Evolutionary conservation across 352 stramenopile species (phyloP), one percentile per base, ranked within the genome.

Genomic region (Phytophthora podocarpi): DNA sequence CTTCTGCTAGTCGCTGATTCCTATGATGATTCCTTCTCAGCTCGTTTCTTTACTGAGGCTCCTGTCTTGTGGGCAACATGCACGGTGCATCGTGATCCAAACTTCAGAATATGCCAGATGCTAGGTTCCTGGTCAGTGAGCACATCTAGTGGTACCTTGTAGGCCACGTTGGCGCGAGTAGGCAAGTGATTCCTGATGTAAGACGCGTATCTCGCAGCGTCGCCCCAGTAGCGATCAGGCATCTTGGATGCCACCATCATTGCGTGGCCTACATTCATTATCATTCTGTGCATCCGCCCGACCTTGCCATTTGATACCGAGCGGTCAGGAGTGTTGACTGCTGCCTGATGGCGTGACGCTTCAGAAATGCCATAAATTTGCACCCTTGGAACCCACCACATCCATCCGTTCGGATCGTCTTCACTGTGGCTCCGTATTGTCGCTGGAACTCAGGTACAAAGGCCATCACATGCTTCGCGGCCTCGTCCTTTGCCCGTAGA

Each of bases 401-500:
- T 32, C 35, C 36, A 26, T 58, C 36, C 4, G 9, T 27, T 7
- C 36, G 40, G 5, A 42, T 48, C 2, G 32, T 18, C 8, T 54
- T 43, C 20, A 43, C 31, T 1, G 6, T 13, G 0, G 27, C 21
- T 16, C 10, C 47, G 20, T n/a, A 39, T 18, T 49, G 49, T 7
- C 23, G 16, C 27, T 58, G 10, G 13, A 58, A 47, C 13, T 58
- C 36, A 3, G 32, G 11, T 12, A 57, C 9, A 20, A 59, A 50
- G 0, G 21, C 15, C 11, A 37, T 28, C 5, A 59, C 10, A 3
- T 37, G 30, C 7, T 28, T 24, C 3, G 7, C 9, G 6, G 54
- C 57, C 34, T 54, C 58, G 28, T 43, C 16, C n/a, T 49, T 60
- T 5, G 5, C 28, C 5, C 34, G 39, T 1, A 63, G 34, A 10